Evolutionary conservation across 805 yeast species (phyloP).

Genomic region (Saccharomycopsis javanensis): DNA sequence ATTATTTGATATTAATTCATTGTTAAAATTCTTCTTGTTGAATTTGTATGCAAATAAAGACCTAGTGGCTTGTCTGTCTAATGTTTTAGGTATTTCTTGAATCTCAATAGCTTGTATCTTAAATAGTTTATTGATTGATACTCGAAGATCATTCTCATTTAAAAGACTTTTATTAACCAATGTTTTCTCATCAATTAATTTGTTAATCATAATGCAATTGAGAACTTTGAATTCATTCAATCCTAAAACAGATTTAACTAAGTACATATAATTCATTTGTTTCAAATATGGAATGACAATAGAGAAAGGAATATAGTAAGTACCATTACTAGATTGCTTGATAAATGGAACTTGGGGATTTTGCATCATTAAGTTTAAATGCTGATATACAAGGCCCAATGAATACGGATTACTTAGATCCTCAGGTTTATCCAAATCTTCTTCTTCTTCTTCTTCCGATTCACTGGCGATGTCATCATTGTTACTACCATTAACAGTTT

Average conservation of each 20-base stretch:
- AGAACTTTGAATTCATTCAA: conserved; percentile 60
- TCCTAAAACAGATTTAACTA: conserved; percentile 55
- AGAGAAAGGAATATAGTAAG: conserved; percentile 54
- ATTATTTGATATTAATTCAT: conserved; percentile 37
- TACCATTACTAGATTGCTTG: conserved; percentile 43
- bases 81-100: conserved; percentile 89
- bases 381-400: conserved; percentile 27
- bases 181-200: conserved; percentile 75
- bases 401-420: conserved; percentile 21
- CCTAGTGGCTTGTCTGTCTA: conserved; percentile 84
- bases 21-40: conserved; percentile 42
- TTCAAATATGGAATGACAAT: conserved; percentile 38
- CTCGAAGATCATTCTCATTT: conserved; percentile 68
- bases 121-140: conserved; percentile 55
- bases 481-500: conserved; percentile 16
- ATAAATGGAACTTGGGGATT: conserved; percentile 51
- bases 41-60: conserved; percentile 77
- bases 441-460: conserved; percentile 25
- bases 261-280: conserved; percentile 43
- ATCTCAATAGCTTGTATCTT: conserved; percentile 68
- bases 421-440: conserved; percentile 28
- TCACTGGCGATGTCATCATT: conserved; percentile 28
- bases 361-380: conserved; percentile 52
- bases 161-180: conserved; percentile 67
- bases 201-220: conserved; percentile 62